Conservation (phyloP, 164 flowering plant genomes). For the Sedum album region DNA sequence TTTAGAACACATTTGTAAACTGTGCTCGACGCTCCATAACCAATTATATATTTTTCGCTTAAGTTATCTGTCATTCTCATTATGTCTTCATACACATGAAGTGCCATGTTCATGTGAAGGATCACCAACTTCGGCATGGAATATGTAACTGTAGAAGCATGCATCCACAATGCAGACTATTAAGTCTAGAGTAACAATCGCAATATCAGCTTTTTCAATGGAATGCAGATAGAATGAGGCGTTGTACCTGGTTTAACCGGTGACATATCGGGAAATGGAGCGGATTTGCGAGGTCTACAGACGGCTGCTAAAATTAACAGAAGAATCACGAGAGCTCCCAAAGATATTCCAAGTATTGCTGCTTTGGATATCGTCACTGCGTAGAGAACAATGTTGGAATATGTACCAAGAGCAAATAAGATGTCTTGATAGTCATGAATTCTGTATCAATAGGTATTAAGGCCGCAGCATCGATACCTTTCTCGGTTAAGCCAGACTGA, state of each 20-base stretch:
- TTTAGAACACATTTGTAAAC: constrained; percentile 94
- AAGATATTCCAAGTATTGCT: constrained; percentile 81
- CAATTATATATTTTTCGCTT: constrained; percentile 89
- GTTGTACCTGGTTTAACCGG: constrained; percentile 64
- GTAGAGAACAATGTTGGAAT: constrained; percentile 14
- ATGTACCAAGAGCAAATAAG: no score
- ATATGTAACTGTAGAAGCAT: constrained; percentile 31
- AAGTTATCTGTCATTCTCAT: constrained; percentile 99
- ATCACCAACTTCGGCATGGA: constrained; percentile 91
- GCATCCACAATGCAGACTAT: background rate
- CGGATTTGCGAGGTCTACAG: constrained; percentile 55
- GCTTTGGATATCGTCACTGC: constrained; percentile 90
- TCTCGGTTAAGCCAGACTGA: constrained; percentile 37
- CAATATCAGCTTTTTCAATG: no score
- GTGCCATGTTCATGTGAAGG: constrained; percentile 98
- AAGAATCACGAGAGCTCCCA: constrained; percentile 74
- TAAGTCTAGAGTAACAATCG: no score
- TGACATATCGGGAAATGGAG: constrained; percentile 54
- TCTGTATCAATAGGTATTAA: no score
- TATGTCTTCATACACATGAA: constrained; percentile 93
- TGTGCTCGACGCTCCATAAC: constrained; percentile 95
- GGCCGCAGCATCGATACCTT: no score
- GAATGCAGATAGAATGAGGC: background rate
- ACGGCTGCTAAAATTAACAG: constrained; percentile 81
- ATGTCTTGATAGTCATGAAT: no score